Base-by-base conservation (phyloP, 106 monocot species). In the Apostasia ramifera region DNA sequence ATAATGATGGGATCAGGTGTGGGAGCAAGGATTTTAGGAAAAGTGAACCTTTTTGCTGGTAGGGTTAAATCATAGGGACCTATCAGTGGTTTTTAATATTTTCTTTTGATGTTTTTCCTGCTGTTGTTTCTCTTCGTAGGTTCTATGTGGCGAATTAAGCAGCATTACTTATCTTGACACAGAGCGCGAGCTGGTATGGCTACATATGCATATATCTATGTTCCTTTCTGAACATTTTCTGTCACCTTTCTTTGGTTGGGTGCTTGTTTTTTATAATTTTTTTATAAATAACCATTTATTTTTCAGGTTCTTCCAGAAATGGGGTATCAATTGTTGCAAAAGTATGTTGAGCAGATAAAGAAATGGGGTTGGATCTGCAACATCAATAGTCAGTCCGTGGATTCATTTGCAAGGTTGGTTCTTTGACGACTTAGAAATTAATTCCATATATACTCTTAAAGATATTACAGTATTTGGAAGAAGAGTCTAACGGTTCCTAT, bases 361-460 rank as follows among this genome's bases (percentile, higher is more conserved):
- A 89, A 78, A 71, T 98, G 97, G 97, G 97, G 97, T 44, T 98
- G 97, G 97, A 84, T 85, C 61, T 89, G 79, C 71, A 87, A 61
- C 50, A 78, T 66, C 65, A 57, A 73, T 13, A 71, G 3, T 53
- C 73, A 77, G 53, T 75, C 71, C 51, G 79, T 81, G 46, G 90
- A 79, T 13, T 85, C 87, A 60, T 83, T 90, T 75, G 53, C 70
- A 74, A 87, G 78, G 97, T 93, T 37, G 44, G 70, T 71, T 70
- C n/a, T 75, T 4, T 40, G 9, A 67, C 37, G 43, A 12, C 62
- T 44, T 55, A 40, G 4, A 45, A 40, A 41, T 61, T 74, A 15
- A 37, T 47, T 55, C 2, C 4, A 13, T 66, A 46, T 38, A 43
- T 70, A 8, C 11, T 10, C 26, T 1, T 1, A 2, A 1, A 45